Evolutionary conservation across 2,329 filamentous ascomycete genomes (phyloP), one percentile per base, ranked within the genome.

Genomic region (Ustulina deusta): DNA sequence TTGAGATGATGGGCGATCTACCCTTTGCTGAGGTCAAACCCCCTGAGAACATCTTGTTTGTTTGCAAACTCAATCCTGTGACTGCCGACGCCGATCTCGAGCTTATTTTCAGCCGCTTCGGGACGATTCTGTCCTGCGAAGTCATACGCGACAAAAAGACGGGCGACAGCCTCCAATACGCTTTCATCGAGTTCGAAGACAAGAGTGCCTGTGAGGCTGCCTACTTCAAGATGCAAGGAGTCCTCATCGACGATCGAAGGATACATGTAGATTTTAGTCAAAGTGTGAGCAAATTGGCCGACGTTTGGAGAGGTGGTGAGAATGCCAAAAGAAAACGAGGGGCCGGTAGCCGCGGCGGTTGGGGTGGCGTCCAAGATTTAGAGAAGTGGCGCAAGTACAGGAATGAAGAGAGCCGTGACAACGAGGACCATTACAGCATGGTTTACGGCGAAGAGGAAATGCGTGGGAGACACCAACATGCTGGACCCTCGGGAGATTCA

Each of bases 201-300:
- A 96, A 97, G 81, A 89, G 91, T 72, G 92, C 95, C 61, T 98
- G 96, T 79, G 96, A 99, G 81, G 89, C 93, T 60, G 96, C 96
- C 2, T 99, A 97, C 77, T 96, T 97, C 83, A 99, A 99, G 82
- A 99, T 99, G 96, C 94, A 99, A 79, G 93, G 91, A 1, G 95
- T 98, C 1, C 83, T 99, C 63, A 98, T 99, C 72, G 96, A 99
- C 76, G 96, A 99, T 75, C 93, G 97, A 72, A 91, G 96, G 48
- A 99, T 99, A 71, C 96, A 99, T 77, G 96, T 99, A 63, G 96
- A 99, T 81, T 99, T 99, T 80, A 97, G 94, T 11, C 96, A 99
- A 82, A 97, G 93, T 78, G 96, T 94, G 69, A 88, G 90, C 69
- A 95, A 93, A 77, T 82, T 99, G 7, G 96, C 93, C 52, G 93